phyloP scores from a whole-genome alignment of 176 grass and related monocot species.

The Puya raimondii region DNA sequence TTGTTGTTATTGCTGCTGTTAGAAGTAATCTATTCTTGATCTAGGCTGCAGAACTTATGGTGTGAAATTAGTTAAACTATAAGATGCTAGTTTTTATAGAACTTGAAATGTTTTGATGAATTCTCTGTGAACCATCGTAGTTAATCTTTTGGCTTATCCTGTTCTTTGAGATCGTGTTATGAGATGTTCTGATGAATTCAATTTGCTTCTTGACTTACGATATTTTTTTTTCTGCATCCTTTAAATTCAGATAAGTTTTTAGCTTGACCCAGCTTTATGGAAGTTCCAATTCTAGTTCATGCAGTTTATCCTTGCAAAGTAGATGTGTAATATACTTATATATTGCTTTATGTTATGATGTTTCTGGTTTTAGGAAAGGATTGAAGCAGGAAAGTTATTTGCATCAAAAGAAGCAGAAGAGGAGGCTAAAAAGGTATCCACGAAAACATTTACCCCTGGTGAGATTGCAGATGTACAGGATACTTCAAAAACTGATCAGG shows the following conservation, averaged over 20 bases:
- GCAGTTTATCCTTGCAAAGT: background rate
- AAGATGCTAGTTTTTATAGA: no score
- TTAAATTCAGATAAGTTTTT: background rate
- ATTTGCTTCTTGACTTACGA: background rate
- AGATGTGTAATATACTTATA: background rate
- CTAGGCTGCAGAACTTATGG: no score
- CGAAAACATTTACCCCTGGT: constrained; percentile 65
- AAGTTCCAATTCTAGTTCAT: background rate
- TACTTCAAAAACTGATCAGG: constrained; percentile 38
- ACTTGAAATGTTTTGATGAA: no score
- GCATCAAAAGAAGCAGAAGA: constrained; percentile 90
- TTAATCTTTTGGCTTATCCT: background rate
- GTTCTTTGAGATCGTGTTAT: background rate
- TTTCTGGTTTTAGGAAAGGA: constrained; percentile 62
- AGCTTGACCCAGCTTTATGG: background rate
- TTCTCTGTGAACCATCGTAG: background rate
- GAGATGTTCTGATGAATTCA: background rate
- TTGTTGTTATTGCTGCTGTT: no score
- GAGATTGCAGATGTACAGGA: constrained; percentile 33
- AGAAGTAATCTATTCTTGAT: no score
- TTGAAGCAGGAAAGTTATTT: constrained; percentile 63
- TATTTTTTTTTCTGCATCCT: background rate
- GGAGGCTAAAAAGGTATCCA: constrained; percentile 71
- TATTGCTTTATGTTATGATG: constrained; percentile 21
- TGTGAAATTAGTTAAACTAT: no score